A percentile compares a stretch with the other conserved stretches of the same genome.
Conservation (phyloP, 1,139 yeast genomes). For the Candida gigantensis region DNA sequence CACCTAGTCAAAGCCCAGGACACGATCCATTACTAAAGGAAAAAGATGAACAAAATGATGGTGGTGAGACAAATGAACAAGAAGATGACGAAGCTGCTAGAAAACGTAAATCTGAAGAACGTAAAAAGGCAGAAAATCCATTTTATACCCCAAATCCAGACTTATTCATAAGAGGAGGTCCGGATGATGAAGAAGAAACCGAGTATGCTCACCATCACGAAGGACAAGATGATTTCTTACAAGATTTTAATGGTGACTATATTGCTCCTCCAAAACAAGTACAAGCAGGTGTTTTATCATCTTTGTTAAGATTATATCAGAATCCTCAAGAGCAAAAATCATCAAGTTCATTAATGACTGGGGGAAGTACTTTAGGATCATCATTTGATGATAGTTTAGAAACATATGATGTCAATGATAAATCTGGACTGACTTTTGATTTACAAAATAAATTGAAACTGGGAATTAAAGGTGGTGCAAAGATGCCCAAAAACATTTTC, state of each 20-base stretch:
- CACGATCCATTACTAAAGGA: conserved; percentile 4
- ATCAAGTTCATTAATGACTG: conserved; percentile 12
- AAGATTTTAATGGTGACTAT: conserved; percentile 45
- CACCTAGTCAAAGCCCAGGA: conserved; percentile 17
- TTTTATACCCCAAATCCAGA: conserved; percentile 53
- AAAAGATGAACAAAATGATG: conserved; percentile 6
- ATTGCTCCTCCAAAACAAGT: conserved; percentile 74
- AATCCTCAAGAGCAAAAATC: conserved; percentile 37
- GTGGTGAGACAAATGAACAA: conserved; percentile 6
- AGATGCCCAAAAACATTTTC: conserved; percentile 4
- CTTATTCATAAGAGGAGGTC: conserved; percentile 30
- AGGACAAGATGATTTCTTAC: conserved; percentile 26
- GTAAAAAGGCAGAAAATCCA: conserved; percentile 13
- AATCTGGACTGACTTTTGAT: conserved; percentile 19
- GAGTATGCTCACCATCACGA: conserved; percentile 2
- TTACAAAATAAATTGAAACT: conserved; percentile 23
- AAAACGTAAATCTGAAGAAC: conserved; percentile 7
- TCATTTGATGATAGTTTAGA: conserved; percentile 13
- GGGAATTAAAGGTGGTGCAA: conserved; percentile 20
- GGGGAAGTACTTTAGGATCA: conserved; percentile 9
- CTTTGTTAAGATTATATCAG: conserved; percentile 68
- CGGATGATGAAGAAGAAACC: conserved; percentile 24
- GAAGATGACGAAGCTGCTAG: conserved; percentile 8
- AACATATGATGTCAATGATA: conserved; percentile 1
- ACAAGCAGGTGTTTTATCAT: conserved; percentile 81